Base-by-base conservation (phyloP, 805 yeast genomes). In the Candida nitratophila region DNA sequence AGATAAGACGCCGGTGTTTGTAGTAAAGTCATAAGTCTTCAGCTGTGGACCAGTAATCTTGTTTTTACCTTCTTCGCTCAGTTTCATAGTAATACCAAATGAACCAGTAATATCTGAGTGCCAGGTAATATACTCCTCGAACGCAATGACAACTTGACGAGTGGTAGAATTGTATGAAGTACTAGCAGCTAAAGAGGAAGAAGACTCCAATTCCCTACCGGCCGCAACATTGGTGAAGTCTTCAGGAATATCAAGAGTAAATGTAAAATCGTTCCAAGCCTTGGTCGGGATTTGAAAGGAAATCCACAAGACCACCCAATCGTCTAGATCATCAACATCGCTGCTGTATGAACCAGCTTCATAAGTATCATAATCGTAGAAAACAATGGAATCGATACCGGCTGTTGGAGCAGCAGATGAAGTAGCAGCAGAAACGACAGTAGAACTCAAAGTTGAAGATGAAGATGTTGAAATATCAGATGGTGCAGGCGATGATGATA, bases 221-320 rank as follows among this genome's bases (percentile, higher is more conserved):
- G 29, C 22, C 3, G 8, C n/a, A 40, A 40, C 37, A 26, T 40
- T 30, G 16, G 37, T 32, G 20, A 40, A 40, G 8, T 40, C 42
- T 6, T 40, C 42, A 20, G 42, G 42, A 40, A 40, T 31, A 6
- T 14, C 15, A 11, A 40, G 15, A n/a, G 33, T 36, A 24, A 40
- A 15, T 4, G 4, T 8, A 19, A 35, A 3, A 24, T 19, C 43
- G 4, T 19, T n/a, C 34, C 35, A 30, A 3, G 4, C 15, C 38
- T 40, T 40, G 3, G 24, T 20, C n/a, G 19, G 20, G 16, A 40
- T 19, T 14, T 15, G 7, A 24, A 40, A 40, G 4, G 30, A 7
- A 12, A 20, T 12, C 14, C n/a, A 16, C 14, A 40, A 33, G 3
- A 22, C 21, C n/a, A 40, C 7, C 43, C 43, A 40, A n/a, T 40